A percentile compares a stretch with the other conserved stretches of the same genome.
phyloP scores from a whole-genome alignment of 148 eudicot genomes.

The Rhododendron vialii region DNA sequence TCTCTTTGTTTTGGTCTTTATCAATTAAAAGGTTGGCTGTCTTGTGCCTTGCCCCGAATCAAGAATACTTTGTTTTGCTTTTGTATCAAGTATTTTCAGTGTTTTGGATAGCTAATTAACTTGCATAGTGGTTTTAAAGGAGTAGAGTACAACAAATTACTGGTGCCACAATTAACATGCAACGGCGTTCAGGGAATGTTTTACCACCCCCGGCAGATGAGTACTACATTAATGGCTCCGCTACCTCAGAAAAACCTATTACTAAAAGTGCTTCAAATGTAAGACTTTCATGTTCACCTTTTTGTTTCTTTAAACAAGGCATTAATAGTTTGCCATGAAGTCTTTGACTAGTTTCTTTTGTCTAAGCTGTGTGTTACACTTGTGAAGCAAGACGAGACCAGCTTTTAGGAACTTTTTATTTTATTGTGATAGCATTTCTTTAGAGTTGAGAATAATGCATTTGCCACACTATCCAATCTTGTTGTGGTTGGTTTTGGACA shows the following conservation, averaged over 20 bases:
- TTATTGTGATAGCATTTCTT: background rate
- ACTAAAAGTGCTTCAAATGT: slow-evolving; percentile 45
- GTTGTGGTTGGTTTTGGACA: slow-evolving; percentile 5
- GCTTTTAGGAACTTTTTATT: background rate
- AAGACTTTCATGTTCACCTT: slow-evolving; percentile 16
- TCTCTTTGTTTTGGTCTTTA: background rate
- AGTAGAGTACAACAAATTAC: slow-evolving; percentile 56
- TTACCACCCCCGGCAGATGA: slow-evolving; percentile 61
- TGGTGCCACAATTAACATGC: slow-evolving; percentile 36
- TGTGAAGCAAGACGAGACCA: background rate
- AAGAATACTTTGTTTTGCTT: background rate
- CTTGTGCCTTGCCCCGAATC: background rate
- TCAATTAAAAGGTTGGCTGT: background rate
- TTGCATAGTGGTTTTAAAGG: slow-evolving; percentile 25
- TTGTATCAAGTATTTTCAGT: background rate
- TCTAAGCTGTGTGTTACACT: background rate
- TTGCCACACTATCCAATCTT: background rate
- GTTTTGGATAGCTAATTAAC: slow-evolving; percentile 12
- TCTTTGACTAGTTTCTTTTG: background rate
- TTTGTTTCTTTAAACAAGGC: background rate
- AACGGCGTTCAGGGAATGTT: slow-evolving; percentile 49
- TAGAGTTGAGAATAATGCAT: background rate
- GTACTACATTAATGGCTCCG: slow-evolving; percentile 29
- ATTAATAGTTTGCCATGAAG: background rate
- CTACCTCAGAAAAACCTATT: slow-evolving; percentile 28